These are phyloP conservation scores for Tulasnella sp. DNA, from an alignment of 768 basidiomycete species.

Conservation along the genomic window DNA sequence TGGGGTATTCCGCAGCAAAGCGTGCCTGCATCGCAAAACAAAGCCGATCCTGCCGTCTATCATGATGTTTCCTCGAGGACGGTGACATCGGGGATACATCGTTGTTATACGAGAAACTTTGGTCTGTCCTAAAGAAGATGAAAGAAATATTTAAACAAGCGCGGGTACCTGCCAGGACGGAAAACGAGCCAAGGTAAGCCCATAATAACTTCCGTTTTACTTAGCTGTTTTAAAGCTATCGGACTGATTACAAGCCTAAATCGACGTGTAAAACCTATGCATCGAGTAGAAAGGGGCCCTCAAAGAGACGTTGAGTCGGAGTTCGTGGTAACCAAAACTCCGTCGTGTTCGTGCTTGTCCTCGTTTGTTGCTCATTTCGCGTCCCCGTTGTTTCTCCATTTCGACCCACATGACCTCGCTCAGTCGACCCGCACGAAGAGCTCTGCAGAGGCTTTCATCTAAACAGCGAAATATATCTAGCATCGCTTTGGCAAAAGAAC, in stretches of 20 bases:
- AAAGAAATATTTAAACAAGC: too few relatives aligned
- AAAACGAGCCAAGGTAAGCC: too few relatives aligned
- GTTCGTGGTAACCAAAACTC: neutral
- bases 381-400: neutral
- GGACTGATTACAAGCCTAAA: too few relatives aligned
- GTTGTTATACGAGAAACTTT: neutral
- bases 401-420: constrained; percentile 1
- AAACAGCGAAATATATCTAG: neutral
- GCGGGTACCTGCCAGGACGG: too few relatives aligned
- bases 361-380: neutral
- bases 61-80: neutral
- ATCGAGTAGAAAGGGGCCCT: too few relatives aligned
- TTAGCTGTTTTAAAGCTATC: too few relatives aligned
- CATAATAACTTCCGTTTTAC: too few relatives aligned
- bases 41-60: neutral
- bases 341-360: neutral
- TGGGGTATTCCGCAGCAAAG: constrained; percentile 3
- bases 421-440: neutral
- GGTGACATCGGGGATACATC: neutral
- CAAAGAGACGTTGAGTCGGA: neutral
- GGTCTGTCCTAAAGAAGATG: neutral
- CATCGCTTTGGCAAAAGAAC: neutral
- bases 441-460: neutral
- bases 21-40: neutral
- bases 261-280: too few relatives aligned